Evolutionary conservation across 176 grass and related monocot species (phyloP).

Genomic region (Lolium multiflorum): DNA sequence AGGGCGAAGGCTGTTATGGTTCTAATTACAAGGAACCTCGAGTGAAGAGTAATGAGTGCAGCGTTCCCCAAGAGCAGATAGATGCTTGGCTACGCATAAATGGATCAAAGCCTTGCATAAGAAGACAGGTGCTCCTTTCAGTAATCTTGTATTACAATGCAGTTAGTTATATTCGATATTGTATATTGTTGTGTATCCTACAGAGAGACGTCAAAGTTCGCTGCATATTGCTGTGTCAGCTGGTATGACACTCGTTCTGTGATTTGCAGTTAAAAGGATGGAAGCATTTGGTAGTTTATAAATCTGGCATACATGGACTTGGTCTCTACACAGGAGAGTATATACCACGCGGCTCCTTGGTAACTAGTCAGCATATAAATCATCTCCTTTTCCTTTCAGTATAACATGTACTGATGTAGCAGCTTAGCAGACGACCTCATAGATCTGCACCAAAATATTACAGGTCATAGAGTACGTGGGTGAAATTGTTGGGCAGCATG

Average conservation of each 20-base stretch:
- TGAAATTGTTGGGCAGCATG: constrained; percentile 75
- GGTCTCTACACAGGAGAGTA: constrained; percentile 91
- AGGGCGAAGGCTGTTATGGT: constrained; percentile 54
- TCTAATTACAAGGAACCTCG: constrained; percentile 44
- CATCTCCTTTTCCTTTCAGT: not conserved
- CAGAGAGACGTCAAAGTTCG: not conserved
- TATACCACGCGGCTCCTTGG: constrained; percentile 86
- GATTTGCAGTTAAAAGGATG: constrained; percentile 64
- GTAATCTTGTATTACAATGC: constrained; percentile 14
- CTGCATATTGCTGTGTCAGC: constrained; percentile 10
- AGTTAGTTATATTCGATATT: not conserved
- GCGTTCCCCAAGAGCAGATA: constrained; percentile 91
- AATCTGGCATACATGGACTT: constrained; percentile 95
- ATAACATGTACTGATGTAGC: not conserved
- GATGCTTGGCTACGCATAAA: constrained; percentile 96
- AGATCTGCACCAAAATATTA: constrained; percentile 32
- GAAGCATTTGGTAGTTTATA: constrained; percentile 95
- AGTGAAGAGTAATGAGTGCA: constrained; percentile 51
- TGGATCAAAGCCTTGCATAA: constrained; percentile 64
- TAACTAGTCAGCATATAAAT: constrained; percentile 37
- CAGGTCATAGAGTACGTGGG: constrained; percentile 98
- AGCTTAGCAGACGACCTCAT: constrained; percentile 30
- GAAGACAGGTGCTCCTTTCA: constrained; percentile 41
- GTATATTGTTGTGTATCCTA: not conserved
- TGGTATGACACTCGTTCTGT: not conserved